phyloP scores from a whole-genome alignment of 768 basidiomycete genomes.

The Tricholoma terreum region DNA sequence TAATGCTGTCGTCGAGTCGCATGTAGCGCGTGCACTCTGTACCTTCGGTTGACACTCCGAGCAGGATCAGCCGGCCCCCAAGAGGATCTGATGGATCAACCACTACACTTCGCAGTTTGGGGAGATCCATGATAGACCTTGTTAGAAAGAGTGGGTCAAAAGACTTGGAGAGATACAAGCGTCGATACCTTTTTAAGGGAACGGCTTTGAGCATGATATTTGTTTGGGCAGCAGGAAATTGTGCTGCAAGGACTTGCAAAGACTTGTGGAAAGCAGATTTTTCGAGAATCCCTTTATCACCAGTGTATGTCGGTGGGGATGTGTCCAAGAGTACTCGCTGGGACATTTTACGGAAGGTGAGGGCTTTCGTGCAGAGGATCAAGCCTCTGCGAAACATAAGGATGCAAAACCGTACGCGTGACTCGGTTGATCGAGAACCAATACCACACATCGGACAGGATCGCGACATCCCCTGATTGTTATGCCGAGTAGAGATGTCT shows the following conservation, averaged over 20 bases:
- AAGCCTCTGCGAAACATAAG: conserved; percentile 6
- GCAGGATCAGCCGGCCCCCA: conserved; percentile 61
- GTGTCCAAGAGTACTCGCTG: conserved; percentile 29
- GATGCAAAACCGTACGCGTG: neutral
- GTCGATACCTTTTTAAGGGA: conserved; percentile 52
- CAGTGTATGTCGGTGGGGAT: conserved; percentile 46
- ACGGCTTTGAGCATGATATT: conserved; percentile 54
- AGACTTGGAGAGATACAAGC: neutral
- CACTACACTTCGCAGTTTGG: conserved; percentile 61
- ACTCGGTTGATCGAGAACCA: no score
- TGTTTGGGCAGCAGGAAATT: conserved; percentile 56
- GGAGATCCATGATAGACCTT: conserved; percentile 65
- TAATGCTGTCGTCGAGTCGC: conserved; percentile 4
- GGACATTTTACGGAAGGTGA: conserved; percentile 27
- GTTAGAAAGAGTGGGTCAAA: conserved; percentile 7
- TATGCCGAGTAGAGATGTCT: conserved; percentile 38
- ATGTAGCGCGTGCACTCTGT: conserved; percentile 19
- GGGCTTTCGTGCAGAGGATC: neutral
- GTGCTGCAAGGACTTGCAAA: conserved; percentile 65
- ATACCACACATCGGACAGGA: neutral
- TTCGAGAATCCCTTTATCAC: conserved; percentile 52
- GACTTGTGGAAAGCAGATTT: conserved; percentile 60
- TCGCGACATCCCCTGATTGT: neutral
- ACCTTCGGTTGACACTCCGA: conserved; percentile 63
- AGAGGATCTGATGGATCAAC: conserved; percentile 45